Evolutionary conservation across 2,329 filamentous ascomycete species (phyloP), one percentile per base, ranked within the genome.

Genomic region (Paecilomyces formosus): DNA sequence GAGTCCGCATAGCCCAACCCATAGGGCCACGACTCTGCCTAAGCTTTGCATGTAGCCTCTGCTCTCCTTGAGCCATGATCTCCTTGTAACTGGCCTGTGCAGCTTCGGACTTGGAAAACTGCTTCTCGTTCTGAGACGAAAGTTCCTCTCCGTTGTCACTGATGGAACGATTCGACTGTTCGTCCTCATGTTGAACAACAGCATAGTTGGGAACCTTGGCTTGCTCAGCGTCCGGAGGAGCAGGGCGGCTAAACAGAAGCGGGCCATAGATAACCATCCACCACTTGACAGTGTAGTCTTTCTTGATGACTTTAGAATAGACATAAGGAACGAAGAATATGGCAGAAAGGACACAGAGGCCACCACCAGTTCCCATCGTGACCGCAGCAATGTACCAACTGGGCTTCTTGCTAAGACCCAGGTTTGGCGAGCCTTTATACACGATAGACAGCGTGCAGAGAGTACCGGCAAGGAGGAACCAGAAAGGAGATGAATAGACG

Each of bases 1-100:
- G 85, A 55, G 80, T 84, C 65, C 89, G 88, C 87, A 93, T 89
- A 39, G 88, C 90, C 89, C 89, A 92, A 66, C 86, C 89, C n/a
- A 93, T 80, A 55, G 87, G 88, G 26, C 89, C 88, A 1, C 77
- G 76, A 59, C 79, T 81, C 72, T 82, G 77, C 58, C 83, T 76
- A 57, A 93, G 85, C 65, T 84, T 84, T 22, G 83, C 83, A 69
- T 88, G 83, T 66, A 87, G 81, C 53, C 76, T 79, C 21, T 78
- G 79, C 59, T 86, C 77, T 7, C 81, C 84, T 58, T 85, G 74
- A 3, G 76, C 79, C 57, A 86, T 69, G 57, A 89, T 78, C 62
- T 86, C 78, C 72, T 87, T 81, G 79, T 91, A 89, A 51, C 74
- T 80, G 45, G 77, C 68, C 60, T 85, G 81, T 45, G 71, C 72